Conservation (phyloP, 1,284 basidiomycete species). For the Pholiota adiposa region DNA sequence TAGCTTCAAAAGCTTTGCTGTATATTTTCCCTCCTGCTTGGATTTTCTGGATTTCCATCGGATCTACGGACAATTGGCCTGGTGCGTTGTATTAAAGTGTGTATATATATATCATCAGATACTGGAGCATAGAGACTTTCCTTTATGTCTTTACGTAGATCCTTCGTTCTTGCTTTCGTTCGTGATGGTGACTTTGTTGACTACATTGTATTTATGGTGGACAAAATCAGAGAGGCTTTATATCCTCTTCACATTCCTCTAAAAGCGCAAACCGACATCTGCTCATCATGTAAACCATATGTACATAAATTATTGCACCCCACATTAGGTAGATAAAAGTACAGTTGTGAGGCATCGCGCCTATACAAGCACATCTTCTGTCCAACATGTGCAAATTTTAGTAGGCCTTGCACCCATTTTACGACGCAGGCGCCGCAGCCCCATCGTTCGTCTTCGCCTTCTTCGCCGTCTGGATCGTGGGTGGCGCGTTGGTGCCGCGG, state of each 20-base stretch:
- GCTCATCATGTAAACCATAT: background rate
- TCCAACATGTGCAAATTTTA: background rate
- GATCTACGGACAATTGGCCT: background rate
- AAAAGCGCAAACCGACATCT: too few relatives aligned
- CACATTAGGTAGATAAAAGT: background rate
- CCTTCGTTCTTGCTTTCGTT: background rate
- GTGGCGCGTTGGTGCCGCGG: constrained; percentile 66
- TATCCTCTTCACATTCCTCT: too few relatives aligned
- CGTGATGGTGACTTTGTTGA: background rate
- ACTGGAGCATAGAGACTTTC: background rate
- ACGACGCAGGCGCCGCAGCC: constrained; percentile 18
- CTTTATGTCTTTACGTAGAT: background rate
- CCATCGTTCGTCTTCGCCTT: constrained; percentile 60
- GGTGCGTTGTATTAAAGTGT: background rate
- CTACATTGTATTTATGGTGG: background rate
- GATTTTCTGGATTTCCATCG: background rate
- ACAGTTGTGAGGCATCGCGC: background rate
- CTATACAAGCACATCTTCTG: background rate
- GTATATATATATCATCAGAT: background rate
- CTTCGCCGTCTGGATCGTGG: constrained; percentile 51
- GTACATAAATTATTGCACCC: background rate
- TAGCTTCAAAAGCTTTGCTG: background rate
- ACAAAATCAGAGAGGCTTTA: too few relatives aligned
- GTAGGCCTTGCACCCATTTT: background rate
- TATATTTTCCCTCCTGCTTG: too few relatives aligned